These are phyloP conservation scores for Capsicum baccatum DNA, from an alignment of 257 asterid genomes.

Conservation along the genomic window DNA sequence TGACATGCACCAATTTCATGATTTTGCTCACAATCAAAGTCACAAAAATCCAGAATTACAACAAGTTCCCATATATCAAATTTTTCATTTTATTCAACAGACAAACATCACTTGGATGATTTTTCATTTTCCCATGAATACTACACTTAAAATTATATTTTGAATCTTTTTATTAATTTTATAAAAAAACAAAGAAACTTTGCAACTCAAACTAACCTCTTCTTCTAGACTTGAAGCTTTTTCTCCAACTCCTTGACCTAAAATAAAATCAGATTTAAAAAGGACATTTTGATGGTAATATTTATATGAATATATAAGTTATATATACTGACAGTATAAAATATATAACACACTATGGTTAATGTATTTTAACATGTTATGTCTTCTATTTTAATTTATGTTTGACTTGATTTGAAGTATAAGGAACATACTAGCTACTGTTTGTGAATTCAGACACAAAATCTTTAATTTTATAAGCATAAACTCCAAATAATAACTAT, in stretches of 20 bases:
- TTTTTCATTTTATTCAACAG: conserved; percentile 3
- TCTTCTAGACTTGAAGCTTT: not conserved
- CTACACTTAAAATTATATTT: not conserved
- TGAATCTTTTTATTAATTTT: not conserved
- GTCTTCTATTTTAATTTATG: not conserved
- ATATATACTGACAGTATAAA: not conserved
- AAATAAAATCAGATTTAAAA: not conserved
- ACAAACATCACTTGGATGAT: not conserved
- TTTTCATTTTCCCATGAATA: conserved; percentile 15
- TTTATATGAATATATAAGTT: not conserved
- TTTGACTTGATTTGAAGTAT: not conserved
- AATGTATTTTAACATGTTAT: not conserved
- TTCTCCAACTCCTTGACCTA: not conserved
- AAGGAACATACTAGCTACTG: not conserved
- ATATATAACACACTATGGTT: not conserved
- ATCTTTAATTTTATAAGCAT: not conserved
- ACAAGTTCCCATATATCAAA: conserved; percentile 7
- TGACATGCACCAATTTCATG: conserved; percentile 5
- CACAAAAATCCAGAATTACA: conserved; percentile 18
- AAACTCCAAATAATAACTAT: too few species aligned
- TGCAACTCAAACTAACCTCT: not conserved
- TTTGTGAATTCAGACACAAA: not conserved
- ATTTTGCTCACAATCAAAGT: not conserved
- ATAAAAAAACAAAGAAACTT: not conserved
- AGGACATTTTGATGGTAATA: not conserved